phyloP scores from a whole-genome alignment of 2,329 filamentous ascomycete genomes.

The Lasiodiplodia sp. region DNA sequence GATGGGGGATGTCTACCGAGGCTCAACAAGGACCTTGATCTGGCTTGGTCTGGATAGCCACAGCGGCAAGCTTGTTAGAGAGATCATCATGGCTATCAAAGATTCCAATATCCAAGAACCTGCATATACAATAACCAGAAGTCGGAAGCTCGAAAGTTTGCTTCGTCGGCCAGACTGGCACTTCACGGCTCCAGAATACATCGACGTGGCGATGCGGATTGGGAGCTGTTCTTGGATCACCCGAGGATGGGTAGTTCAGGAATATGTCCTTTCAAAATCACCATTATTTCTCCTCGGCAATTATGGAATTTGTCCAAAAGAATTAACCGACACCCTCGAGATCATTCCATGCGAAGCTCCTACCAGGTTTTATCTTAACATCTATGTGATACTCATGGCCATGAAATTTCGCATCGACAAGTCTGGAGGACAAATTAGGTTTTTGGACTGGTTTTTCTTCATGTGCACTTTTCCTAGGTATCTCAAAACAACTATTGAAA shows the following conservation, averaged over 20 bases:
- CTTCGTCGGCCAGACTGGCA: neutral
- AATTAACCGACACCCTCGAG: too few species aligned
- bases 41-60: conserved; percentile 36
- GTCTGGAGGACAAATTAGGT: fast-evolving
- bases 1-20: conserved; percentile 43
- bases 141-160: neutral
- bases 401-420: neutral
- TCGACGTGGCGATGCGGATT: neutral
- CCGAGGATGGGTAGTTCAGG: neutral
- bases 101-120: neutral
- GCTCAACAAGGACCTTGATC: conserved; percentile 35
- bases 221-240: neutral
- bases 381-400: too few species aligned
- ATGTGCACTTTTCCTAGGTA: neutral
- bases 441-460: too few species aligned
- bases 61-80: neutral
- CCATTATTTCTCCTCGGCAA: neutral
- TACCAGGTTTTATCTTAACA: too few species aligned
- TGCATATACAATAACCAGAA: fast-evolving
- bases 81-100: neutral
- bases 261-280: neutral
- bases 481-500: neutral
- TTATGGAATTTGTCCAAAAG: neutral
- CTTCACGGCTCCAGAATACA: neutral
- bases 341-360: too few species aligned